Conservation (phyloP, 306 rosid genomes). For the Sindora glabra region DNA sequence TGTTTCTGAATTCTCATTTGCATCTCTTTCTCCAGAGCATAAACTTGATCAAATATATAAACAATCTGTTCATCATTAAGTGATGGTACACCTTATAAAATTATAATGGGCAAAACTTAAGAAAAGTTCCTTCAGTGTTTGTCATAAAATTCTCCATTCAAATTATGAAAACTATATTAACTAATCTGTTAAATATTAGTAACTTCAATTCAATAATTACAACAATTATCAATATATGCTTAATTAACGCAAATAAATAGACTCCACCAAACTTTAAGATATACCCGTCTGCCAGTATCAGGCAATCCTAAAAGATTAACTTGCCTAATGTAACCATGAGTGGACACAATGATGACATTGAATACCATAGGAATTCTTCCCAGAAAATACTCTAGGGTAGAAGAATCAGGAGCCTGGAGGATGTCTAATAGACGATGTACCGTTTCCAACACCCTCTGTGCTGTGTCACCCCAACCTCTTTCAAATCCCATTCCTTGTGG, state of each 20-base stretch:
- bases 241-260: neutral
- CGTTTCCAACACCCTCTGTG: constrained; percentile 34
- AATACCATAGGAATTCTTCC: constrained; percentile 59
- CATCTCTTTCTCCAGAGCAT: constrained; percentile 60
- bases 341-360: constrained; percentile 48
- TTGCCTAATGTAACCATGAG: constrained; percentile 57
- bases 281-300: constrained; percentile 63
- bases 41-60: constrained; percentile 57
- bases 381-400: constrained; percentile 45
- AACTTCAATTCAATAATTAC: too few species aligned
- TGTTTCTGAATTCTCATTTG: constrained; percentile 42
- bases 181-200: too few species aligned
- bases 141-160: too few species aligned
- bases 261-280: too few species aligned
- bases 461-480: constrained; percentile 53
- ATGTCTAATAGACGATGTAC: constrained; percentile 53
- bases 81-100: too few species aligned
- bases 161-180: too few species aligned
- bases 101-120: too few species aligned
- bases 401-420: constrained; percentile 60
- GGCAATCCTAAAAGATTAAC: constrained; percentile 58
- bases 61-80: constrained; percentile 27
- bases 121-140: too few species aligned
- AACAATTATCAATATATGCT: too few species aligned
- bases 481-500: constrained; percentile 55